Conservation (phyloP, 2,329 filamentous ascomycete species). For the Penicillium janthinellum region DNA sequence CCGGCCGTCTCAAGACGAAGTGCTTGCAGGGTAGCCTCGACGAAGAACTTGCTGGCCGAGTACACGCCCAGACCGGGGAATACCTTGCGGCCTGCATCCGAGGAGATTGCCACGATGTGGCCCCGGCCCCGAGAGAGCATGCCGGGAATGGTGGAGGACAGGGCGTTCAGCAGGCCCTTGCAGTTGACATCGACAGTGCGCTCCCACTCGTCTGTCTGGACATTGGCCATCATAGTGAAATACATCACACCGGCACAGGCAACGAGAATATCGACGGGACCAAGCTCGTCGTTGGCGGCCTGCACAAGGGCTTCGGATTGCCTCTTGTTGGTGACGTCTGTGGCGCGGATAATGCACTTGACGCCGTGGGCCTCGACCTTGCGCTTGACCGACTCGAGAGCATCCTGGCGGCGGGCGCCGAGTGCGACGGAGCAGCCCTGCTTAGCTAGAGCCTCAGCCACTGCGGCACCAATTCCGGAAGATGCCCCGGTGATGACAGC, state of each 20-base stretch:
- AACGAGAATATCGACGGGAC: conserved; percentile 76
- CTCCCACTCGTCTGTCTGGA: conserved; percentile 73
- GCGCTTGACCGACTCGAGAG: conserved; percentile 67
- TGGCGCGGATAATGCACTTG: conserved; percentile 69
- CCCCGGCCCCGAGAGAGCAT: conserved; percentile 71
- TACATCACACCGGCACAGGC: conserved; percentile 85
- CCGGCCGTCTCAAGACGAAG: conserved; percentile 76
- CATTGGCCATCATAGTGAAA: conserved; percentile 83
- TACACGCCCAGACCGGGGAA: conserved; percentile 82
- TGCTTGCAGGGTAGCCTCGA: conserved; percentile 76
- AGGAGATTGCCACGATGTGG: conserved; percentile 80
- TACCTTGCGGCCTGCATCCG: conserved; percentile 77
- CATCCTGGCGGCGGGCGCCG: conserved; percentile 69
- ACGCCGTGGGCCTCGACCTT: conserved; percentile 59
- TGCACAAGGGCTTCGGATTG: conserved; percentile 69
- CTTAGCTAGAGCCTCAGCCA: conserved; percentile 66
- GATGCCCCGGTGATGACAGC: conserved; percentile 79
- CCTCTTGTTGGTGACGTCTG: conserved; percentile 68
- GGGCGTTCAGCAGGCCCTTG: conserved; percentile 75
- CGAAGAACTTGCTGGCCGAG: conserved; percentile 82
- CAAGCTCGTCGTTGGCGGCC: conserved; percentile 62
- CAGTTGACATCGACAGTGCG: conserved; percentile 83
- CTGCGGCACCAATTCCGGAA: conserved; percentile 76
- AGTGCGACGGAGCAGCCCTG: conserved; percentile 74
- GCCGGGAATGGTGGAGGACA: conserved; percentile 67